Percentiles rank a stretch among this genome's conserved stretches.
These are phyloP conservation scores for Rhododendron ovatum DNA, from an alignment of 148 eudicot genomes.

Conservation along the genomic window DNA sequence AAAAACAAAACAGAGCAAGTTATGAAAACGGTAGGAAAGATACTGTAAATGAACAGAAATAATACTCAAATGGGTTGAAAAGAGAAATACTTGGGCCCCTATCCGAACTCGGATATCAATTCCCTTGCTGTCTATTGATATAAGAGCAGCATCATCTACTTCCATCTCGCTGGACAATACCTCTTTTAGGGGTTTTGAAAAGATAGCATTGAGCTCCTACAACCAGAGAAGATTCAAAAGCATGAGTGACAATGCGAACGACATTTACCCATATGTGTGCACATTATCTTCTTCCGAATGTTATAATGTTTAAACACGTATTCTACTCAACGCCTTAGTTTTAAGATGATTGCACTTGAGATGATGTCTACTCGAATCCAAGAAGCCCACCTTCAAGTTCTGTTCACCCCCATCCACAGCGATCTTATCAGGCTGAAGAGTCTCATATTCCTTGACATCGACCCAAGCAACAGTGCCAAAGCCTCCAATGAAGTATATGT, in stretches of 20 bases:
- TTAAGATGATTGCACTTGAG: background rate
- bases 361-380: background rate
- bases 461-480: constrained; percentile 99
- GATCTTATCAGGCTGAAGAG: constrained; percentile 74
- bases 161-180: constrained; percentile 67
- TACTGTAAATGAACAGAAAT: background rate
- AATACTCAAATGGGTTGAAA: background rate
- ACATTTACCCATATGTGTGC: background rate
- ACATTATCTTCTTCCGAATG: background rate
- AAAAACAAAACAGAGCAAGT: background rate
- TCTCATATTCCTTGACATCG: constrained; percentile 86
- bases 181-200: constrained; percentile 88
- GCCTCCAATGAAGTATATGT: constrained; percentile 97
- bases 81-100: constrained; percentile 77
- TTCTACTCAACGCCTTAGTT: background rate
- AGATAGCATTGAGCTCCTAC: constrained; percentile 87
- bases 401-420: constrained; percentile 98
- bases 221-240: background rate
- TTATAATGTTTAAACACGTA: background rate
- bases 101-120: constrained; percentile 91
- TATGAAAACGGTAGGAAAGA: background rate
- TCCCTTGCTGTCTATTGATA: constrained; percentile 95
- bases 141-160: constrained; percentile 93
- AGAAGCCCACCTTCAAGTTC: constrained; percentile 61
- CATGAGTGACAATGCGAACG: background rate